Evolutionary conservation across 1,284 basidiomycete genomes (phyloP), one percentile per base, ranked within the genome.

Genomic region (Ustilago esculenta): DNA sequence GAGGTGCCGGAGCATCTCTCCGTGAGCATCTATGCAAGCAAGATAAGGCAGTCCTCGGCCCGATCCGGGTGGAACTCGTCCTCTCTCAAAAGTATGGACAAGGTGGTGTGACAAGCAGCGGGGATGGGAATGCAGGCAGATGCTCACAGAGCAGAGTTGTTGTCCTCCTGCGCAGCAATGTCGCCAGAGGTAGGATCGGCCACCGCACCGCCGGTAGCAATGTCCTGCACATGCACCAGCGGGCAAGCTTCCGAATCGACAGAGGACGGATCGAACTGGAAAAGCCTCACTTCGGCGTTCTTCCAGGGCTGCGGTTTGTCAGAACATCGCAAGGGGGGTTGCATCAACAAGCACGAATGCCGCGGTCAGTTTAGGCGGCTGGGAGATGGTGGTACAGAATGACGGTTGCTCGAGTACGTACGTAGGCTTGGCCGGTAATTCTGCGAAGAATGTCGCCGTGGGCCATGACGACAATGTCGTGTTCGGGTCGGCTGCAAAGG

Each of bases 391-490:
- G n/a, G n/a, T n/a, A n/a, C n/a, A n/a, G n/a, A n/a, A n/a, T n/a
- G n/a, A n/a, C n/a, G n/a, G n/a, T n/a, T n/a, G n/a, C 4, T 39
- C 18, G 24, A 12, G 27, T 41, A 72, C 69, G 37, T 44, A 70
- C 67, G 56, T 72, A 64, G 6, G 52, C 54, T 30, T 73, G 23
- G 4, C 59, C 59, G 5, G 76, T 76, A 48, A 81, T 74, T 39
- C 72, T 72, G 24, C 80, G 72, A 25, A 81, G 48, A 53, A 81
- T 74, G 60, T 81, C 80, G 24, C 80, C 80, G 54, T 81, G 80
- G 10, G 76, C 80, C 51, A 81, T 73, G 50, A 80, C 48, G n/a
- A 77, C 72, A 39, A 81, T 81, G 41, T 75, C 59, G 41, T 73
- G 49, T 49, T 81, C 80, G 3, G 76, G 76, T 15, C 80, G 60